Evolutionary conservation across 805 yeast genomes (phyloP).

Genomic region (Metschnikowia koreensis): DNA sequence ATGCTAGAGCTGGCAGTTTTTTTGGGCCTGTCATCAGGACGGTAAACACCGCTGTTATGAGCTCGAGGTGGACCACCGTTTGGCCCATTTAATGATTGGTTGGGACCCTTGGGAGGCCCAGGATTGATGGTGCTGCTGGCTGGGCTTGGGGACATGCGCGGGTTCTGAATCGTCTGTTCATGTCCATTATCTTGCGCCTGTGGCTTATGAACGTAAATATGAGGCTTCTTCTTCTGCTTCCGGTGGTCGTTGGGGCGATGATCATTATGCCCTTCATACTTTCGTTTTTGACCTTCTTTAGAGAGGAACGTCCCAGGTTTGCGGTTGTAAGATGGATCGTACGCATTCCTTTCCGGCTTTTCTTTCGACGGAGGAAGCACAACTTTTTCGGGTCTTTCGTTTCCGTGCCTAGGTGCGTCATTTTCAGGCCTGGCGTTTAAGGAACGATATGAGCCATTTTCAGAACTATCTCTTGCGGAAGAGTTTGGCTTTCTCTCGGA

Average conservation of each 20-base stretch:
- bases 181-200: background rate
- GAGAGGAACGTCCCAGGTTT: background rate
- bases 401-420: background rate
- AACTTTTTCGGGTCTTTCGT: too few relatives aligned
- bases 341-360: background rate
- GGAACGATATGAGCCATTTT: background rate
- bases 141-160: background rate
- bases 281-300: background rate
- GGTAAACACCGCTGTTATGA: constrained; percentile 12
- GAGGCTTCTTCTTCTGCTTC: constrained; percentile 4
- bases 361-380: background rate
- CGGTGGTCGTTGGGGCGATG: background rate
- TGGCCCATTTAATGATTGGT: background rate
- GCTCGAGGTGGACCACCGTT: constrained; percentile 10
- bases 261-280: background rate
- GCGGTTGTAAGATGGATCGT: background rate
- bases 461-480: background rate
- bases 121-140: background rate
- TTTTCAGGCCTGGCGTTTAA: background rate
- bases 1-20: constrained; percentile 8
- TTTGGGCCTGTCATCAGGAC: constrained; percentile 7
- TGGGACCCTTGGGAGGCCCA: background rate
- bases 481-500: background rate
- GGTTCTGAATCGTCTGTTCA: background rate
- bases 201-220: constrained; percentile 3